Evolutionary conservation across 495 filamentous ascomycete genomes (phyloP), one percentile per base, ranked within the genome.

Genomic region (Penicillium silybi): DNA sequence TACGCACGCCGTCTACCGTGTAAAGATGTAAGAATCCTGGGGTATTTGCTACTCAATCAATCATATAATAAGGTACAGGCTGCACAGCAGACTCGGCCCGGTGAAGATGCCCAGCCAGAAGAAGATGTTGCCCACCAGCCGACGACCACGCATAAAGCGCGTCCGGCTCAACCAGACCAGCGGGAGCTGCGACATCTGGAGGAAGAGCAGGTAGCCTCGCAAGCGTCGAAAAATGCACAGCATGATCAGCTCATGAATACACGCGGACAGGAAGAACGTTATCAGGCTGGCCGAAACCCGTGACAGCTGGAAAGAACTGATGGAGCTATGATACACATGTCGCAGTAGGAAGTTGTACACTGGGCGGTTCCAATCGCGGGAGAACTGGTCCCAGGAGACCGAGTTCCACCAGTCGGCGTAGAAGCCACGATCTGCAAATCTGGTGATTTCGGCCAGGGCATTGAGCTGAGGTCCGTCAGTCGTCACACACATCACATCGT

Each of bases 191-290:
- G 38, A 58, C 84, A 90, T 84, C 71, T 90, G 86, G 58, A 85
- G 61, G 22, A 80, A 64, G 8, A 90, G 73, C 54, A 91, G 63
- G 57, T 90, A 89, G 6, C 87, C 87, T 29, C 87, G 72, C 20
- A 90, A 76, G 56, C 88, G 87, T 68, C 84, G 84, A 60, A 90
- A 90, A 48, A 90, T 79, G 46, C 84, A 84, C 71, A 82, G 81
- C 87, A 90, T 90, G 54, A 89, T 53, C 73, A 89, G 70, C 64
- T 90, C 87, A 57, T 90, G 87, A 18, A 88, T 79, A 52, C 81
- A 76, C 2, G 86, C 85, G 13, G 75, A 80, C 11, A 90, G 62
- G 44, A 89, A 75, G 60, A 90, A 90, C 7, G 87, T 90, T 23
- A 87, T 79, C 17, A 89, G 73, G 27, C 85, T 89, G 8, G 87